Base-by-base conservation (phyloP, 768 basidiomycete species). In the Leccinum boreale region DNA sequence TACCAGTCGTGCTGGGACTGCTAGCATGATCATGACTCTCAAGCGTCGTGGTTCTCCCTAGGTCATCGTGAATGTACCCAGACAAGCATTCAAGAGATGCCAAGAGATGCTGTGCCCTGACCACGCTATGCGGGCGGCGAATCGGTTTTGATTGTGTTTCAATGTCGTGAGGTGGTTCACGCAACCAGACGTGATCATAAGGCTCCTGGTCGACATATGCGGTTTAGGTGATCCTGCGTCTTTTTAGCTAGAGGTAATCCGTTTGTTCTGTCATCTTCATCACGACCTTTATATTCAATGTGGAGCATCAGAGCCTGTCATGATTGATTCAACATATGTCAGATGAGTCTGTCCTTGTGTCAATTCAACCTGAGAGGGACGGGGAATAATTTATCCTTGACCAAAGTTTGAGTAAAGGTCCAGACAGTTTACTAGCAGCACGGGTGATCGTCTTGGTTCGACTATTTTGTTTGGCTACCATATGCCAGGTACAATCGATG, bases 51-150 rank as follows among this genome's bases (percentile, higher is more conserved):
- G 79, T 6, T 58, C 77, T 51, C 74, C 78, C 58, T 56, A 47
- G 58, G 48, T 11, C 45, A 35, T 26, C 29, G 50, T 59, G 52
- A 8, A 60, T 71, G 50, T 50, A 64, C 62, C 44, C 59, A 62
- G 31, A 65, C 65, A 28, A 75, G 72, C 57, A 73, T 76, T 54
- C 69, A 81, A 77, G 68, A 79, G 87, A 52, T 77, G 78, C 62
- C 69, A 82, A 77, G 68, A 79, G 87, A 52, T 77, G 78, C 63
- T 87, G 85, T 65, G 85, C 85, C 9, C 87, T 86, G 23, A 84
- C 84, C 11, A 84, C 89, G 66, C 70, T 87, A 39, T 12, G 21
- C 6, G 69, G 46, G 28, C 73, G 76, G 49, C 84, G 86, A 54
- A 60, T 67, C 46, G 84, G 82, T 44, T 87, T 88, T 66, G 74